Evolutionary conservation across 805 yeast genomes (phyloP), one percentile per base, ranked within the genome.

Genomic region (Schwanniomyces pseudopolymorphus): DNA sequence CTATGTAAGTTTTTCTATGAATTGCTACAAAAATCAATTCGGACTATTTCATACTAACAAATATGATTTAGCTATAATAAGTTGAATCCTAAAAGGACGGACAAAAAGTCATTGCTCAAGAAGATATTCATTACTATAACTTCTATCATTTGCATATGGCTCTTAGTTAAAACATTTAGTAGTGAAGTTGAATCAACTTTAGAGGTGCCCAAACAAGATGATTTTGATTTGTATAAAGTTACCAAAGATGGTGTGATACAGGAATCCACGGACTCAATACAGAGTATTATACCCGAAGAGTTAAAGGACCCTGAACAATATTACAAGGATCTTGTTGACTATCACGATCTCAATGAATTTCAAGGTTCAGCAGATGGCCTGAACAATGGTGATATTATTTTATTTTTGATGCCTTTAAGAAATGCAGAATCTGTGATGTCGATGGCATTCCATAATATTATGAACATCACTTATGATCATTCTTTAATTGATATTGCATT

Each of bases 381-480:
- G 13, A 58, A 53, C 7, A 63, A 75, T 14, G 78, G 81, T 11
- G 95, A 89, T 51, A 78, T 82, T 40, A 81, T 89, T 11, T 67
- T 89, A 46, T 67, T 89, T 43, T 74, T 85, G 50, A 78, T 89
- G 58, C 96, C 96, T 8, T 68, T 89, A 50, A 74, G 95, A 64
- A 85, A 89, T 58, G 95, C 96, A 0, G 86, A 80, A 56, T 72
- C 77, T 24, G 91, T 87, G 17, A 67, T 89, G 50, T 90, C 94
- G 10, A 72, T 88, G 72, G 89, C 90, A 76, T 88, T 89, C 69
- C 84, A 84, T 58, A 87, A 89, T 66, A 69, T 89, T 66, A 87
- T 86, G 92, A 88, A 89, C 63, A 70, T 89, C 66, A 87, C 95
- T 1, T 89, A 89, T 61, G 89, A 87, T 45, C 96, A 89, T 61